Percentiles rank a stretch among this genome's conserved stretches.
Conservation (phyloP, 352 stramenopile species). For the Globisporangium middletonii region DNA sequence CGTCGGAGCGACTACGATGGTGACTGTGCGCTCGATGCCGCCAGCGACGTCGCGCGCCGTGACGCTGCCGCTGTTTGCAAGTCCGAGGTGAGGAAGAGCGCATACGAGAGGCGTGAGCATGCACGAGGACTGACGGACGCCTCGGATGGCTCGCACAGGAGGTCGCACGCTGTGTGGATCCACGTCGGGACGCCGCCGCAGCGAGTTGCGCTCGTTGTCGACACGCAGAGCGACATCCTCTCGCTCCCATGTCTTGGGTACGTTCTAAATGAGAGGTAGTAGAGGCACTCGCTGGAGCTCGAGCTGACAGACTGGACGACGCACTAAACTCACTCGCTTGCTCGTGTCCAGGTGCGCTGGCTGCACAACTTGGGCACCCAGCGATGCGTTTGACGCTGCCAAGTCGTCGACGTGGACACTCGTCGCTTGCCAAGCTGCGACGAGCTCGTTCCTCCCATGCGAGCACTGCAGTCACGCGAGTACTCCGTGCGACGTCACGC, state of each 20-base stretch:
- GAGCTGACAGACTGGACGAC: too few species aligned
- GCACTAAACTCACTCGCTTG: not conserved
- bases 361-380: slow-evolving; percentile 41
- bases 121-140: too few species aligned
- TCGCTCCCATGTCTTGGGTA: slow-evolving; percentile 69
- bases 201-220: slow-evolving; percentile 63
- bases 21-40: too few species aligned
- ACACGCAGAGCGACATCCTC: slow-evolving; percentile 69
- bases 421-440: slow-evolving; percentile 37
- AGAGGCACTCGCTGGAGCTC: too few species aligned
- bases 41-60: too few species aligned
- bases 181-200: slow-evolving; percentile 74
- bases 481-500: slow-evolving; percentile 52
- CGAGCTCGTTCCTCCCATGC: slow-evolving; percentile 43
- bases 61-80: too few species aligned
- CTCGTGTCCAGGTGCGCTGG: slow-evolving; percentile 3
- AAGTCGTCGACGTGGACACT: slow-evolving; percentile 66
- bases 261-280: not conserved
- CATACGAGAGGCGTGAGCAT: too few species aligned
- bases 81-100: too few species aligned
- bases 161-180: slow-evolving; percentile 69
- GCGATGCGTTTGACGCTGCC: slow-evolving; percentile 55
- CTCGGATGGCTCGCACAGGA: not conserved
- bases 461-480: slow-evolving; percentile 24
- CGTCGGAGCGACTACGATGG: too few species aligned